Evolutionary conservation across 768 basidiomycete species (phyloP), one percentile per base, ranked within the genome.

Genomic region (Tylopilus felleus): DNA sequence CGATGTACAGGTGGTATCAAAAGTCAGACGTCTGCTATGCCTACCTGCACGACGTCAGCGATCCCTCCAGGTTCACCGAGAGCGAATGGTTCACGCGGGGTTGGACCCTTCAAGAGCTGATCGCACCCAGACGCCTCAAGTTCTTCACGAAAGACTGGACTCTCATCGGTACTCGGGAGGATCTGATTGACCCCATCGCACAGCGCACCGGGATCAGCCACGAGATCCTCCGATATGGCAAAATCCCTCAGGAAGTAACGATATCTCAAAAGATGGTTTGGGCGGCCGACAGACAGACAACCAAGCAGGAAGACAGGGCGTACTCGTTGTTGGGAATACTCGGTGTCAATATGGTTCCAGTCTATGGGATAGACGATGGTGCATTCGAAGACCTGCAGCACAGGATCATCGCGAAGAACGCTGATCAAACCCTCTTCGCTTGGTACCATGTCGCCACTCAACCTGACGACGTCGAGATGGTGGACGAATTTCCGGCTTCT

Each of bases 1-100:
- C 66, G 16, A 71, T 73, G 68, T 73, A 64, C 58, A 56, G n/a
- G 36, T 72, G 72, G 72, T 73, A 72, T 52, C 45, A 47, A 2
- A 44, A 60, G 14, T 60, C 70, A 5, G 21, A 58, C 1, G 44
- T 64, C 35, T 72, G 71, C 52, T 64, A 67, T 12, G 65, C 54
- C 5, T 67, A 72, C 52, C 35, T 71, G 38, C 56, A 63, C 29
- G 65, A 69, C 43, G 57, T 71, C 42, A 43, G 19, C 35, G 56
- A 64, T 17, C 40, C 46, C 0, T 46, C 58, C 53, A 39, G 53
- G 22, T 59, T 66, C 28, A 46, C 19, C 6, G 28, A 53, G n/a
- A 70, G 68, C 46, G 59, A 62, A 17, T 71, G 70, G 71, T 69
- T 72, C 53, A 41, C 25, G 21, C 55, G 71, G 27, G 68, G 72